A percentile compares a stretch with the other conserved stretches of the same genome.
Evolutionary conservation across 2,329 filamentous ascomycete species (phyloP).

Genomic region (Dactylellina drechsleri): DNA sequence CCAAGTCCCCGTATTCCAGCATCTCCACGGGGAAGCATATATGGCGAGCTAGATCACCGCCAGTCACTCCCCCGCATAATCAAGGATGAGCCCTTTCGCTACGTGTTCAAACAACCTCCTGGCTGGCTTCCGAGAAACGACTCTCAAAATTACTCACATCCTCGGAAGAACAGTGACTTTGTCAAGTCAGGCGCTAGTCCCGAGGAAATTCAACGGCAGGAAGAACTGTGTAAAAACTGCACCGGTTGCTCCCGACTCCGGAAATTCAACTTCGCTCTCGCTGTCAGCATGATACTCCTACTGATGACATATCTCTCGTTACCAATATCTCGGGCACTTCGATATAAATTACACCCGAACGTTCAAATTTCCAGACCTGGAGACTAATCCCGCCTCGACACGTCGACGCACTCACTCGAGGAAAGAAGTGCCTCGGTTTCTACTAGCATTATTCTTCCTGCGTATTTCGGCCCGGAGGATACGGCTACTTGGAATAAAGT

Average conservation of each 20-base stretch:
- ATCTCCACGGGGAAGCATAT: conserved; percentile 4
- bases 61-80: background rate
- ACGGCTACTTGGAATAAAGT: conserved; percentile 16
- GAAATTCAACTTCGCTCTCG: background rate
- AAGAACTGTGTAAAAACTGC: background rate
- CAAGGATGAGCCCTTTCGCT: background rate
- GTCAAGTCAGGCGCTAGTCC: conserved; percentile 6
- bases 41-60: background rate
- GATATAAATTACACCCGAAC: background rate
- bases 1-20: background rate
- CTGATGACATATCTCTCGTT: conserved; percentile 3
- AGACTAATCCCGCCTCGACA: background rate
- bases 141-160: background rate
- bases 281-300: conserved; percentile 1
- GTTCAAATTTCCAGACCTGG: too few relatives aligned
- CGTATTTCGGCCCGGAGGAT: conserved; percentile 39
- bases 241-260: background rate
- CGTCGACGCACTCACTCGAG: background rate
- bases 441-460: conserved; percentile 27
- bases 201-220: background rate
- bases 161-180: conserved; percentile 21
- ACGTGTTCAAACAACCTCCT: background rate
- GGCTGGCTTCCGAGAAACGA: background rate
- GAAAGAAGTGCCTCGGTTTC: conserved; percentile 2
- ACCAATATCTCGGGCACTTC: background rate